Percentiles rank a stretch among this genome's conserved stretches.
Conservation (phyloP, 345 rosid species). For the Aquilaria malaccensis region DNA sequence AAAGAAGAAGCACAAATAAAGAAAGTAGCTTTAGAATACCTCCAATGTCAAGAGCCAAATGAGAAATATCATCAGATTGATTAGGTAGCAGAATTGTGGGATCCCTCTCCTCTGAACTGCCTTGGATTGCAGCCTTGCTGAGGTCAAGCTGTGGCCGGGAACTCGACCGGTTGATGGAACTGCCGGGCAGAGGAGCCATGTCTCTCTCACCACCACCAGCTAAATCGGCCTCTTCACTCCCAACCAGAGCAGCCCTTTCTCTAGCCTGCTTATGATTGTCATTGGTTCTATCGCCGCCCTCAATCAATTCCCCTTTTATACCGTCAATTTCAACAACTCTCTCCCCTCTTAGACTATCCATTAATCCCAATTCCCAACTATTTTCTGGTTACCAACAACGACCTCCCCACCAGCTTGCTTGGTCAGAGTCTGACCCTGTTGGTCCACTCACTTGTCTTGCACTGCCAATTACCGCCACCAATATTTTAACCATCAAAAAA, state of each 20-base stretch:
- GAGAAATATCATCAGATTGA: constrained; percentile 97
- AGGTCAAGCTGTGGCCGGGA: constrained; percentile 96
- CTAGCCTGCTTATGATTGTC: constrained; percentile 7
- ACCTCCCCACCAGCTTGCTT: constrained; percentile 12
- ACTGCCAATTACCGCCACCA: constrained; percentile 1
- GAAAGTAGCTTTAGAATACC: constrained; percentile 29
- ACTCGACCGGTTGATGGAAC: constrained; percentile 79
- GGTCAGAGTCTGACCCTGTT: constrained; percentile 1
- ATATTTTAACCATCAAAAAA: background rate
- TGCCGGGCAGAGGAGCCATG: constrained; percentile 51
- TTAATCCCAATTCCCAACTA: constrained; percentile 18
- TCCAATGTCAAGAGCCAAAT: constrained; percentile 95
- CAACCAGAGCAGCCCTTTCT: constrained; percentile 24
- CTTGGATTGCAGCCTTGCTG: constrained; percentile 95
- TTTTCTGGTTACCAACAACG: constrained; percentile 19
- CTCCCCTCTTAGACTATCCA: constrained; percentile 36
- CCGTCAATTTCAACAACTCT: constrained; percentile 39
- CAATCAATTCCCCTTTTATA: constrained; percentile 19
- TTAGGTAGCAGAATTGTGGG: constrained; percentile 95
- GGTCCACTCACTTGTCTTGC: constrained; percentile 17
- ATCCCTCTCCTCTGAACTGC: constrained; percentile 82
- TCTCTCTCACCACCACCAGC: constrained; percentile 41
- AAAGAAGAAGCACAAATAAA: background rate
- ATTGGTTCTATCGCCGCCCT: constrained; percentile 4
- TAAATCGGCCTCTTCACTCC: constrained; percentile 19